phyloP scores from a whole-genome alignment of 768 basidiomycete genomes.

The Infundibulicybe gibba region DNA sequence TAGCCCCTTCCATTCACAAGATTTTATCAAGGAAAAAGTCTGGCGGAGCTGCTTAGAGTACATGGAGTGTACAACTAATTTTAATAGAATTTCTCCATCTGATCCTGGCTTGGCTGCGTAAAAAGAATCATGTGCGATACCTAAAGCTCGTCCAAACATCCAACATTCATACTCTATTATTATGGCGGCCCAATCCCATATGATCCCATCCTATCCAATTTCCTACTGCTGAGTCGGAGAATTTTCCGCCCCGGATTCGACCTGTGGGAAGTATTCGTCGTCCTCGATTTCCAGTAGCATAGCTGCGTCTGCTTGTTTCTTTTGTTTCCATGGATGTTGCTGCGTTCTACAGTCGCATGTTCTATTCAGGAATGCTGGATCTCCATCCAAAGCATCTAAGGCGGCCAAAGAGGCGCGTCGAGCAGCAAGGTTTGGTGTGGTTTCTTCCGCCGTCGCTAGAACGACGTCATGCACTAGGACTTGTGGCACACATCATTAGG shows the following conservation, averaged over 20 bases:
- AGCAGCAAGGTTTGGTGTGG: slow-evolving; percentile 48
- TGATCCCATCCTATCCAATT: no score
- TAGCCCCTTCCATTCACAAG: slow-evolving; percentile 1
- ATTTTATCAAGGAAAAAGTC: slow-evolving; percentile 39
- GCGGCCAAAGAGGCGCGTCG: slow-evolving; percentile 62
- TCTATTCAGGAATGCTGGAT: slow-evolving; percentile 56
- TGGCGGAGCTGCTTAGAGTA: slow-evolving; percentile 18
- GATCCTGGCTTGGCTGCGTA: background rate
- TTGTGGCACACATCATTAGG: slow-evolving; percentile 18
- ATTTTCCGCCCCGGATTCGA: no score
- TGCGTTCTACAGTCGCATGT: slow-evolving; percentile 64
- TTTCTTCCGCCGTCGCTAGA: slow-evolving; percentile 55
- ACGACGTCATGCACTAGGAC: slow-evolving; percentile 67
- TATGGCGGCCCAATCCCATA: slow-evolving; percentile 1
- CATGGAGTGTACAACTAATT: no score
- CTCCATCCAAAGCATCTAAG: slow-evolving; percentile 64
- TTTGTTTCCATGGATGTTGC: slow-evolving; percentile 32
- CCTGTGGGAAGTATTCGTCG: slow-evolving; percentile 9
- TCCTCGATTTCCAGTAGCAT: slow-evolving; percentile 18
- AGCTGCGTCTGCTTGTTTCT: slow-evolving; percentile 21
- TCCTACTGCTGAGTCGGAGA: no score
- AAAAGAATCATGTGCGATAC: no score
- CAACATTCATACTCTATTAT: slow-evolving; percentile 8
- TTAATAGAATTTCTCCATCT: no score
- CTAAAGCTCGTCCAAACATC: no score